phyloP scores from a whole-genome alignment of 2,329 filamentous ascomycete species.

The Coleophoma crateriformis region DNA sequence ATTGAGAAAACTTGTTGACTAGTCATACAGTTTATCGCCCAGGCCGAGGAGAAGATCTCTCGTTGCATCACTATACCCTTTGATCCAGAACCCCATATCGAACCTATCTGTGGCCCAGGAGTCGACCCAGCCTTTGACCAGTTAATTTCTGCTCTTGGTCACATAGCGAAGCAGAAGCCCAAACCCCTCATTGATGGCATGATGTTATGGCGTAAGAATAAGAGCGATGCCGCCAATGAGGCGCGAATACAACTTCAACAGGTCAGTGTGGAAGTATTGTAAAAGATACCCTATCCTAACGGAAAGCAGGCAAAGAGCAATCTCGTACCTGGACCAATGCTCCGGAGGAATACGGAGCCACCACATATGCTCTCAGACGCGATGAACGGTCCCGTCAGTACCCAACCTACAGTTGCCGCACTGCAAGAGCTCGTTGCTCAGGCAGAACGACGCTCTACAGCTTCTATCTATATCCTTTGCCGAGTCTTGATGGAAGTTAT shows the following conservation, averaged over 20 bases:
- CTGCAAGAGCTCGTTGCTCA: conserved; percentile 69
- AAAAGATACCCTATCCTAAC: no score
- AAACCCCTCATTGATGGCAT: conserved; percentile 94
- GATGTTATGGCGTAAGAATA: conserved; percentile 96
- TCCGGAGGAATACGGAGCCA: conserved; percentile 72
- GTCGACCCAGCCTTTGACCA: conserved; percentile 89
- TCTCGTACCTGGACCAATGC: conserved; percentile 30
- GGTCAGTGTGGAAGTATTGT: conserved; percentile 11
- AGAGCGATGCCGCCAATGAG: conserved; percentile 80
- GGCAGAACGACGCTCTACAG: conserved; percentile 83
- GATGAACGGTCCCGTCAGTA: conserved; percentile 8
- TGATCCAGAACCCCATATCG: conserved; percentile 77
- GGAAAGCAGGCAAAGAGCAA: conserved; percentile 1
- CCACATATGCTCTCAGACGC: conserved; percentile 16
- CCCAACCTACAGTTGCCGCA: conserved; percentile 29
- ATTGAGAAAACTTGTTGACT: conserved; percentile 25
- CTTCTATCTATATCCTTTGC: conserved; percentile 94
- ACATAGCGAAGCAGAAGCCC: conserved; percentile 90
- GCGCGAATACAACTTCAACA: conserved; percentile 56
- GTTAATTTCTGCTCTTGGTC: conserved; percentile 84
- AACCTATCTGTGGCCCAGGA: conserved; percentile 84
- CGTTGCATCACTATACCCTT: conserved; percentile 77
- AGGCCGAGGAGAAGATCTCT: conserved; percentile 94
- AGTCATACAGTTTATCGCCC: conserved; percentile 69
- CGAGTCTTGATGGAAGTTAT: conserved; percentile 92